Base-by-base conservation (phyloP, 495 filamentous ascomycete species). In the Xylaria flabelliformis region DNA sequence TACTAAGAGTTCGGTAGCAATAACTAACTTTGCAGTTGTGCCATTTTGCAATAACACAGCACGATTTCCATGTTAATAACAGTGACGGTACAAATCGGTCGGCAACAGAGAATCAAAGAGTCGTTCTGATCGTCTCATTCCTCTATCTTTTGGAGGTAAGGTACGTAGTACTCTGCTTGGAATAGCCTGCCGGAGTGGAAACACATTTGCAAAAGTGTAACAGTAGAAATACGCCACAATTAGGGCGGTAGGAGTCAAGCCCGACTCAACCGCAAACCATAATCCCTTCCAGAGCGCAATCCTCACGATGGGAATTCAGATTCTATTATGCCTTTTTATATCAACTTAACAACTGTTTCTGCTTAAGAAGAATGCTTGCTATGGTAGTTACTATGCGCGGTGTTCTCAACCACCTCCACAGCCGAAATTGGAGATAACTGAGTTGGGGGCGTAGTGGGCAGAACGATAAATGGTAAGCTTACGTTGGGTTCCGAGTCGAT, bases 401-500 rank as follows among this genome's bases (percentile, higher is more conserved):
- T 59, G 32, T 17, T 36, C 26, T 0, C 19, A 59, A 8, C 32
- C 56, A 36, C 29, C 56, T 17, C 56, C 29, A 17, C 2, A 34
- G 17, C 56, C 56, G 56, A 32, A 34, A 58, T 58, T 58, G 29
- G 26, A 29, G 29, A 56, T 15, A 34, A 15, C 32, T 13, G 58
- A 61, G 58, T 61, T 39, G 7, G 34, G 34, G 56, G 56, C 32
- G 32, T 19, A 36, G 56, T 59, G 34, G 61, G 15, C 61, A 21
- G 58, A 9, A 9, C 0, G 32, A 3, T 44, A 17, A 50, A 29
- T 48, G 63, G 63, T 50, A 21, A 46, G 41, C 63, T 65, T 65
- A 48, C 63, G 21, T 29, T n/a, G n/a, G 65, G 29, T 56, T 56
- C 65, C 65, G 50, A 67, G 36, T 67, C 65, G 26, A 55, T 56